phyloP scores from a whole-genome alignment of 75 land plant species.

The Cupressus sempervirens region DNA sequence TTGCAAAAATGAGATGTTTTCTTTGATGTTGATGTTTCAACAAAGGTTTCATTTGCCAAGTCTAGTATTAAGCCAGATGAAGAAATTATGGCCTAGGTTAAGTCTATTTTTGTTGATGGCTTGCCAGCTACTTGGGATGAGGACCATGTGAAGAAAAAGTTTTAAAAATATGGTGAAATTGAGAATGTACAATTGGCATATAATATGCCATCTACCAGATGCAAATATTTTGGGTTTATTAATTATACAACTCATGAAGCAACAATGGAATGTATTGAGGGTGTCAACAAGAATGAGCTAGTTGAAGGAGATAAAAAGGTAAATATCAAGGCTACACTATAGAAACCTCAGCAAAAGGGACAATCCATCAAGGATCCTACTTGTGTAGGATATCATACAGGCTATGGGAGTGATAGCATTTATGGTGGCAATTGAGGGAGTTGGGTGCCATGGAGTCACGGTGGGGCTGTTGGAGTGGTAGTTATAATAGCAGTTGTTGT shows the following conservation, averaged over 20 bases:
- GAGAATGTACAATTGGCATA: constrained; percentile 51
- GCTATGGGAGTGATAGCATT: constrained; percentile 1
- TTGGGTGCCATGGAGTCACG: constrained; percentile 12
- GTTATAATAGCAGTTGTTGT: no score
- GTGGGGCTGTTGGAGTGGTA: background rate
- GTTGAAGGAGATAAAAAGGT: constrained; percentile 47
- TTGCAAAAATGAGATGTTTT: constrained; percentile 33
- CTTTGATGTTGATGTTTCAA: constrained; percentile 39
- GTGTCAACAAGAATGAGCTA: constrained; percentile 45
- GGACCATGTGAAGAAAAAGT: constrained; percentile 42
- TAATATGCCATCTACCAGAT: constrained; percentile 63
- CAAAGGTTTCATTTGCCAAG: constrained; percentile 51
- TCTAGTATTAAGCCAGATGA: constrained; percentile 44
- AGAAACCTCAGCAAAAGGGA: constrained; percentile 33
- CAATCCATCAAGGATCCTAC: constrained; percentile 16
- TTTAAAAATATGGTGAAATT: constrained; percentile 58
- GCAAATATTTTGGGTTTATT: constrained; percentile 74
- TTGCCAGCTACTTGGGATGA: constrained; percentile 73
- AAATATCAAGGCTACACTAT: constrained; percentile 30
- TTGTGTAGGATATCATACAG: constrained; percentile 27
- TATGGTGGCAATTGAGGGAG: background rate
- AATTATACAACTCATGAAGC: constrained; percentile 56
- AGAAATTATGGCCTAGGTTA: constrained; percentile 54
- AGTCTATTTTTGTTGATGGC: constrained; percentile 73
- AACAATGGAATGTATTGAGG: constrained; percentile 67